Conservation (phyloP, 73 alveolate genomes). For the Blepharisma stoltei region DNA sequence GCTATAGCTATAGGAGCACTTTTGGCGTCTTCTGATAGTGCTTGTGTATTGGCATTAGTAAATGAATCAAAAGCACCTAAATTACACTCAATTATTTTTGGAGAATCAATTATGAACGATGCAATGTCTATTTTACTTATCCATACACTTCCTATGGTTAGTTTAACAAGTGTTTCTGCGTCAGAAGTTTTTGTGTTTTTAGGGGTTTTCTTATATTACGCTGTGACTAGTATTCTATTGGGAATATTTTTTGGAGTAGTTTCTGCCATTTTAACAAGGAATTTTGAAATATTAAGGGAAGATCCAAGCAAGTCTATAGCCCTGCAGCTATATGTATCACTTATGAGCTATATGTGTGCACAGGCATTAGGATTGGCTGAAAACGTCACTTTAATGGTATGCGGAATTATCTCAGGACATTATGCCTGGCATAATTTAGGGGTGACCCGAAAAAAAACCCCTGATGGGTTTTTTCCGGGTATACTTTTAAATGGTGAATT, state of each 20-base stretch:
- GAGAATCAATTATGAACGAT: constrained; percentile 97
- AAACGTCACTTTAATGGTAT: constrained; percentile 83
- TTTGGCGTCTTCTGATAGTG: constrained; percentile 94
- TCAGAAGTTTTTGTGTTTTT: neutral
- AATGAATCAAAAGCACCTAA: constrained; percentile 80
- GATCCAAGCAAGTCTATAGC: constrained; percentile 84
- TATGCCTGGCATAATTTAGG: constrained; percentile 86
- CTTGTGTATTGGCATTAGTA: constrained; percentile 92
- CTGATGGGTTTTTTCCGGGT: too few relatives aligned
- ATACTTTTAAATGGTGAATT: too few relatives aligned
- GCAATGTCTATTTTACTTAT: constrained; percentile 92
- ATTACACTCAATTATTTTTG: constrained; percentile 88
- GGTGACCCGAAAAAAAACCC: neutral
- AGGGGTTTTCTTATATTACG: neutral
- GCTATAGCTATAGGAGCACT: constrained; percentile 74
- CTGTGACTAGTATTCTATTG: constrained; percentile 35
- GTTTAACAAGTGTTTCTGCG: constrained; percentile 44
- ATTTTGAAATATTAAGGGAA: constrained; percentile 46
- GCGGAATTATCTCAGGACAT: constrained; percentile 90
- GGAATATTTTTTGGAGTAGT: constrained; percentile 70
- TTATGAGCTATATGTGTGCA: constrained; percentile 76
- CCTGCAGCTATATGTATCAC: constrained; percentile 79
- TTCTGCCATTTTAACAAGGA: constrained; percentile 52
- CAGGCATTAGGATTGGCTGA: constrained; percentile 88
- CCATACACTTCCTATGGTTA: constrained; percentile 48